Evolutionary conservation across 1,139 yeast species (phyloP), one percentile per base, ranked within the genome.

Genomic region (Debaryomyces subglobosus): DNA sequence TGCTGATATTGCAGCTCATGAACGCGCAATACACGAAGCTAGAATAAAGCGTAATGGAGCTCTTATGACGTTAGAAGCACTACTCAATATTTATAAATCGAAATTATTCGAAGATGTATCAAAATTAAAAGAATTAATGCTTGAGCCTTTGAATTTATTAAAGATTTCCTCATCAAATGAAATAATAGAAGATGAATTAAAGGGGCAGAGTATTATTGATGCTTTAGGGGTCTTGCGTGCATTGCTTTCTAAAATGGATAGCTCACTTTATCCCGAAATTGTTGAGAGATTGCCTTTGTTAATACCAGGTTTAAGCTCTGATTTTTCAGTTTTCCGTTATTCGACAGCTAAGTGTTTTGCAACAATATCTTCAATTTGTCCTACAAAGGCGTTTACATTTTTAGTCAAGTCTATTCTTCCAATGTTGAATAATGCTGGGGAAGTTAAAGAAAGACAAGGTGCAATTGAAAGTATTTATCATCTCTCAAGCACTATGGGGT

Each of bases 281-380:
- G 63, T 81, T 2, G 72, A 67, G 1, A 66, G 69, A 40, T 62
- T 81, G 10, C 81, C 83, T 0, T 62, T 73, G 5, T 69, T 92
- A 30, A 66, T 85, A 36, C 75, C 79, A 15, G 92, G 91, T 1
- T 72, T 94, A 55, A 78, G 78, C 50, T 87, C 95, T 0, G 74
- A 78, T 24, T 85, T 76, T 55, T 82, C 98, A 0, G 96, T 94
- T 0, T 79, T 94, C 60, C 78, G 99, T 43, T 94, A 89, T 65
- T 86, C 97, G 0, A 85, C 96, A 1, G 94, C 99, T 1, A 90
- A 90, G 65, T 89, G 96, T 55, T 79, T 94, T 60, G 94, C 98
- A 0, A 82, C 89, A 0, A 74, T 92, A 29, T 86, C 97, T 53
- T 78, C 84, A n/a, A 84, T 83, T 2, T 72, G 84, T 45, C 92